Conservation (phyloP, 2,329 filamentous ascomycete genomes). For the Claviceps sp. region DNA sequence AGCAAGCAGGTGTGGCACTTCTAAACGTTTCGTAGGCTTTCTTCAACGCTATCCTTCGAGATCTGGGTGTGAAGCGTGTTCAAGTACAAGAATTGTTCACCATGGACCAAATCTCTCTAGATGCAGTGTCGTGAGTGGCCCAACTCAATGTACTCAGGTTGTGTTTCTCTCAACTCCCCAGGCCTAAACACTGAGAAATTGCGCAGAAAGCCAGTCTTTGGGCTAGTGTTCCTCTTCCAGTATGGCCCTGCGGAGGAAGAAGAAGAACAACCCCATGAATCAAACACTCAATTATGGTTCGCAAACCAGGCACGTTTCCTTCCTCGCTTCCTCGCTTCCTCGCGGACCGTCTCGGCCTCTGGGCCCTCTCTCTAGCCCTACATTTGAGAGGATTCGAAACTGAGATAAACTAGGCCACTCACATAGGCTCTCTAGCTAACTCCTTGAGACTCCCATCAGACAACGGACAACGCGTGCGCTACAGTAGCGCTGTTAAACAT, state of each 20-base stretch:
- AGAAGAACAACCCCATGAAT: conserved; percentile 39
- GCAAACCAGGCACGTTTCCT: conserved; percentile 60
- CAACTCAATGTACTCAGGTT: not conserved
- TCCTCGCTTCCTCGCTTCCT: no score
- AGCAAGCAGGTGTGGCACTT: not conserved
- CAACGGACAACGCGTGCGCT: conserved; percentile 73
- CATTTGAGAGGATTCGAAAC: not conserved
- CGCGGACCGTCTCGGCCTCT: not conserved
- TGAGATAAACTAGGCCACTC: not conserved
- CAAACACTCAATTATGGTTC: conserved; percentile 60
- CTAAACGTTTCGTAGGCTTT: conserved; percentile 41
- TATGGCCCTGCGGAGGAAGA: conserved; percentile 43
- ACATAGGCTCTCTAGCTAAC: not conserved
- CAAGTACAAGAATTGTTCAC: conserved; percentile 65
- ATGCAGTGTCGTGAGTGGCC: conserved; percentile 43
- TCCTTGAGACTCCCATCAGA: conserved; percentile 30
- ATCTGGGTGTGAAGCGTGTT: conserved; percentile 62
- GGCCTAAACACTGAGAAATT: not conserved
- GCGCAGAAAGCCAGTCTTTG: conserved; percentile 57
- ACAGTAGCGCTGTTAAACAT: conserved; percentile 91
- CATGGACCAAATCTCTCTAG: conserved; percentile 53
- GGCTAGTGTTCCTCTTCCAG: conserved; percentile 79
- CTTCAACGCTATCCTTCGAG: conserved; percentile 73
- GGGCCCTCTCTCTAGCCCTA: not conserved
- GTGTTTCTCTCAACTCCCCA: not conserved